Conservation (phyloP, 805 yeast genomes). For the Teunomyces tritomae region DNA sequence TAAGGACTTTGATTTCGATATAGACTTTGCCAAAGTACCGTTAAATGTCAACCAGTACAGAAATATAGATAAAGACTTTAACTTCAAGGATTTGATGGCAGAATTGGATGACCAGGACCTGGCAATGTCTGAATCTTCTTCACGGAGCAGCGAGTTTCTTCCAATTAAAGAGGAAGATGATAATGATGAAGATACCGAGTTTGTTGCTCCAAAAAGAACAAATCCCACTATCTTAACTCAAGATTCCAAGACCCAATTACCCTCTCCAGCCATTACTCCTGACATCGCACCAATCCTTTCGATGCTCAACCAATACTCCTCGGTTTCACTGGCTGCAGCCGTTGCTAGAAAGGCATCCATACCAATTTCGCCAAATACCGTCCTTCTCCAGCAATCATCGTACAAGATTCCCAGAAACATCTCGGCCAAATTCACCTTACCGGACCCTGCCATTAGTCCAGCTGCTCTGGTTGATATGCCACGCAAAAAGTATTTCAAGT, state of each 20-base stretch:
- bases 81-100: constrained; percentile 38
- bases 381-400: constrained; percentile 8
- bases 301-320: constrained; percentile 22
- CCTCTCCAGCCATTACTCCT: constrained; percentile 38
- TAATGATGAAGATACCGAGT: constrained; percentile 3
- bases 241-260: constrained; percentile 15
- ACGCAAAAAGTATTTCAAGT: constrained; percentile 28
- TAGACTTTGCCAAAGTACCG: constrained; percentile 52
- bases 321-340: constrained; percentile 5
- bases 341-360: constrained; percentile 12
- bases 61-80: constrained; percentile 55
- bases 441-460: constrained; percentile 38
- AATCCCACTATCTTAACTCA: constrained; percentile 3
- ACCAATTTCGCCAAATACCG: constrained; percentile 21
- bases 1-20: constrained; percentile 28
- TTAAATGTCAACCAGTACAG: constrained; percentile 59
- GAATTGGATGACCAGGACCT: constrained; percentile 4
- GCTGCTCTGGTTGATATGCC: constrained; percentile 18
- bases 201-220: not conserved
- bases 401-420: constrained; percentile 3
- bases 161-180: constrained; percentile 5
- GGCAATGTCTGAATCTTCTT: not conserved
- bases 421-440: constrained; percentile 27
- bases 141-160: not conserved
- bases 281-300: constrained; percentile 35